Conservation (phyloP, 352 stramenopile genomes). For the Globisporangium takayamanum region DNA sequence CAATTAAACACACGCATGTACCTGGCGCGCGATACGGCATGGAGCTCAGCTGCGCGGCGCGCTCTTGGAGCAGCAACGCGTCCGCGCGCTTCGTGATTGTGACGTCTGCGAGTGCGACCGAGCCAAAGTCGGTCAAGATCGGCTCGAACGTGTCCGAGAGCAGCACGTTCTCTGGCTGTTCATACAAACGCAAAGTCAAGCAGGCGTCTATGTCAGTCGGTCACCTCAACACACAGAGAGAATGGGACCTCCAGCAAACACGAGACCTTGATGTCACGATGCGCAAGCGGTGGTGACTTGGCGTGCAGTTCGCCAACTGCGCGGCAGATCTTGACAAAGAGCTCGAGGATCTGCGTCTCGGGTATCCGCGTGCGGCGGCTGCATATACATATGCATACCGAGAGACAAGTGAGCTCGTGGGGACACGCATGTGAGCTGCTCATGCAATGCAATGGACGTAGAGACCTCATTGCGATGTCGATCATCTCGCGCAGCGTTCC, state of each 20-base stretch:
- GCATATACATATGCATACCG: not conserved
- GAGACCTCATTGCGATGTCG: conserved; percentile 48
- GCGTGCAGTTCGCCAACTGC: conserved; percentile 74
- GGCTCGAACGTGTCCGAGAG: conserved; percentile 70
- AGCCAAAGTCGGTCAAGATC: conserved; percentile 88
- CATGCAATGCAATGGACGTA: not conserved
- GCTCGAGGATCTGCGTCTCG: conserved; percentile 60
- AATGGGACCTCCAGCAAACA: too few species aligned
- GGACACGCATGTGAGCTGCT: not conserved
- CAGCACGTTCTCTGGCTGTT: conserved; percentile 84
- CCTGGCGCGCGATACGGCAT: conserved; percentile 85
- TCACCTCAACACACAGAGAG: not conserved
- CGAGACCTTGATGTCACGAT: conserved; percentile 82
- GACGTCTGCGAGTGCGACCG: conserved; percentile 53
- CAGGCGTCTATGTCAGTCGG: not conserved
- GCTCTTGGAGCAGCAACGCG: conserved; percentile 78
- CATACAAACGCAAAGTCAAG: not conserved
- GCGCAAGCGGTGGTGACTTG: conserved; percentile 60
- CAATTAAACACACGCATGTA: conserved; percentile 7
- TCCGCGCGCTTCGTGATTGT: conserved; percentile 65
- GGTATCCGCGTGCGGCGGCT: conserved; percentile 42
- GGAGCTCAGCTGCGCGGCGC: conserved; percentile 76
- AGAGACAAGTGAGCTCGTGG: not conserved
- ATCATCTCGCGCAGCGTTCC: conserved; percentile 84
- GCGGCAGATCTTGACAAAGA: conserved; percentile 80